phyloP scores from a whole-genome alignment of 2,329 filamentous ascomycete genomes.

The Cladophialophora exuberans region DNA sequence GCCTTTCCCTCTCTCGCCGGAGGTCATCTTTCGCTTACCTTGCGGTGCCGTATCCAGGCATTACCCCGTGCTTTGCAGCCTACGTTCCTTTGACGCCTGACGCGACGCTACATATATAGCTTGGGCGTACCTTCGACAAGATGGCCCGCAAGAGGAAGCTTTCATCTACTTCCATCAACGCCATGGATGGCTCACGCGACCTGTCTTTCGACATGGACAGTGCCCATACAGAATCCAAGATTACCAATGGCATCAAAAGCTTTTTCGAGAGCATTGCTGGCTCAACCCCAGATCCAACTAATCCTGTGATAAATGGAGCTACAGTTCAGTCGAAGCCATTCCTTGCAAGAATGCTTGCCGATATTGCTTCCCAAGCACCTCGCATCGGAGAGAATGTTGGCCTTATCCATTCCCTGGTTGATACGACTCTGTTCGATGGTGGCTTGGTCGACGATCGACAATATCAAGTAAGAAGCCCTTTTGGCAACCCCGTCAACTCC shows the following conservation, averaged over 20 bases:
- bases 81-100: conserved; percentile 12
- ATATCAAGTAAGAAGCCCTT: conserved; percentile 29
- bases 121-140: background rate
- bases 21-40: conserved; percentile 1
- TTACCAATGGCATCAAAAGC: conserved; percentile 22
- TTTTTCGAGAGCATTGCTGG: conserved; percentile 30
- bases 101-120: conserved; percentile 21
- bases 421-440: conserved; percentile 33
- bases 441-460: conserved; percentile 34
- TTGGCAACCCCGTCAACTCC: background rate
- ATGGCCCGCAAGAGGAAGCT: conserved; percentile 25
- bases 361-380: conserved; percentile 32
- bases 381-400: conserved; percentile 30
- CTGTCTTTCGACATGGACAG: conserved; percentile 8
- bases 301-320: conserved; percentile 33
- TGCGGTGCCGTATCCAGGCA: background rate
- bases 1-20: conserved; percentile 6
- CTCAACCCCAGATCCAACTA: conserved; percentile 29
- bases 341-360: conserved; percentile 26
- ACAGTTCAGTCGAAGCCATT: conserved; percentile 25
- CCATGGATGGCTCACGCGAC: conserved; percentile 23
- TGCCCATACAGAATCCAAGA: conserved; percentile 8
- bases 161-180: conserved; percentile 23
- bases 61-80: background rate
- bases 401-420: conserved; percentile 31